Conservation (phyloP, 2,329 filamentous ascomycete genomes). For the Alternaria sp. region DNA sequence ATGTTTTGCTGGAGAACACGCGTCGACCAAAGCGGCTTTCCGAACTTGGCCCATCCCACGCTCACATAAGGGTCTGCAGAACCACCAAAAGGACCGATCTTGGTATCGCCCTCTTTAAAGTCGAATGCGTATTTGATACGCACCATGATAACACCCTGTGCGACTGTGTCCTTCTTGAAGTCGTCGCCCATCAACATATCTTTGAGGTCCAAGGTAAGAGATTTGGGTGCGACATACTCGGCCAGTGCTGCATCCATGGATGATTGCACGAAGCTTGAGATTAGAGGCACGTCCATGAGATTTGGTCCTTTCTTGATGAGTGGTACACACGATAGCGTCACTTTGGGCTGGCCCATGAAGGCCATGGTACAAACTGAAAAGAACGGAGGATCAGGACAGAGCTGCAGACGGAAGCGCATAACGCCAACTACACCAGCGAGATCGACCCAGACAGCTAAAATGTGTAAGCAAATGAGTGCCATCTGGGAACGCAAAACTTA, state of each 20-base stretch:
- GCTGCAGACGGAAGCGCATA: constrained; percentile 72
- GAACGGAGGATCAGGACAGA: constrained; percentile 79
- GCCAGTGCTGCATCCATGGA: constrained; percentile 77
- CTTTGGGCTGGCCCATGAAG: constrained; percentile 77
- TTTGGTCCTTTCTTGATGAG: constrained; percentile 74
- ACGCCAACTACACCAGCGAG: constrained; percentile 75
- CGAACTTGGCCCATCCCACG: constrained; percentile 80
- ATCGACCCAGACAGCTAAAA: constrained; percentile 74
- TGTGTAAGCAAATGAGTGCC: constrained; percentile 22
- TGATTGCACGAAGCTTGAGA: constrained; percentile 78
- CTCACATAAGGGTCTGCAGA: constrained; percentile 76
- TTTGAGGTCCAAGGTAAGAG: constrained; percentile 75
- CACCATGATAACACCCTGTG: constrained; percentile 71
- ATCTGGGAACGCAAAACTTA: constrained; percentile 34
- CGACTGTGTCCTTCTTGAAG: constrained; percentile 76
- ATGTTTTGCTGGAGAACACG: constrained; percentile 71
- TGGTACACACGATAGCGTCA: constrained; percentile 74
- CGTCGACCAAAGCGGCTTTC: constrained; percentile 72
- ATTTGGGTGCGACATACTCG: constrained; percentile 80
- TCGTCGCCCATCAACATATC: constrained; percentile 81
- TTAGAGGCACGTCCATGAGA: constrained; percentile 77
- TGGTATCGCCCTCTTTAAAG: constrained; percentile 75
- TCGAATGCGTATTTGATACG: constrained; percentile 72
- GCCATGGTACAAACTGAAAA: constrained; percentile 77
- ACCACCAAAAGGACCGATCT: constrained; percentile 66